Evolutionary conservation across 116 monocot species (phyloP).

Genomic region (Zostera marina): DNA sequence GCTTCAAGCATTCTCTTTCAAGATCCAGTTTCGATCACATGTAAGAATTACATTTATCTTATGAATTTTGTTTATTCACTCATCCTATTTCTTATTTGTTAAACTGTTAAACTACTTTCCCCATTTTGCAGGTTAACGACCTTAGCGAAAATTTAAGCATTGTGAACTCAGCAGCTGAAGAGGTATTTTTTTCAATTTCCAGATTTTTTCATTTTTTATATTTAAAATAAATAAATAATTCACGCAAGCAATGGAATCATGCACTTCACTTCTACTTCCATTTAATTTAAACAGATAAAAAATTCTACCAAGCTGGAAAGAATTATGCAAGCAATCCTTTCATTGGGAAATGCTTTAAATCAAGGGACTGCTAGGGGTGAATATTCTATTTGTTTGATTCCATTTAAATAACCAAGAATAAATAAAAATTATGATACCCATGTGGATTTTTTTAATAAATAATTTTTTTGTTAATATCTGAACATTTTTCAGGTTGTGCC

Average conservation of each 20-base stretch:
- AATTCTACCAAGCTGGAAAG: slow-evolving; percentile 81
- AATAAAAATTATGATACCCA: not conserved
- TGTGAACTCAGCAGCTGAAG: slow-evolving; percentile 61
- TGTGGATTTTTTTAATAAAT: not conserved
- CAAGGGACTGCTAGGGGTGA: slow-evolving; percentile 94
- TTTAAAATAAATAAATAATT: not conserved
- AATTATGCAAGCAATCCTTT: slow-evolving; percentile 97
- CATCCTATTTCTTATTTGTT: not conserved
- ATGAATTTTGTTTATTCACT: not conserved
- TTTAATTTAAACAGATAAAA: slow-evolving; percentile 43
- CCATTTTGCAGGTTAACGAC: slow-evolving; percentile 44
- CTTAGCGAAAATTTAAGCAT: slow-evolving; percentile 55
- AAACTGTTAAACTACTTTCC: slow-evolving; percentile 3
- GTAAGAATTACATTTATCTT: slow-evolving; percentile 13
- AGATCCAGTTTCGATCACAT: slow-evolving; percentile 85
- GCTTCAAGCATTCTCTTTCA: slow-evolving; percentile 86
- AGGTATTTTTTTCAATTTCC: slow-evolving; percentile 19
- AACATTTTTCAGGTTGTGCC: slow-evolving; percentile 52
- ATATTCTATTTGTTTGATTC: slow-evolving; percentile 2
- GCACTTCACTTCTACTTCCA: not conserved
- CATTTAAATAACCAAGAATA: not conserved
- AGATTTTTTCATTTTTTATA: not conserved
- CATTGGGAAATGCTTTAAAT: slow-evolving; percentile 93
- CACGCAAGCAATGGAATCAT: too few species aligned
- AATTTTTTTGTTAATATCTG: not conserved